phyloP scores from a whole-genome alignment of 345 rosid genomes.

The Pistacia atlantica region DNA sequence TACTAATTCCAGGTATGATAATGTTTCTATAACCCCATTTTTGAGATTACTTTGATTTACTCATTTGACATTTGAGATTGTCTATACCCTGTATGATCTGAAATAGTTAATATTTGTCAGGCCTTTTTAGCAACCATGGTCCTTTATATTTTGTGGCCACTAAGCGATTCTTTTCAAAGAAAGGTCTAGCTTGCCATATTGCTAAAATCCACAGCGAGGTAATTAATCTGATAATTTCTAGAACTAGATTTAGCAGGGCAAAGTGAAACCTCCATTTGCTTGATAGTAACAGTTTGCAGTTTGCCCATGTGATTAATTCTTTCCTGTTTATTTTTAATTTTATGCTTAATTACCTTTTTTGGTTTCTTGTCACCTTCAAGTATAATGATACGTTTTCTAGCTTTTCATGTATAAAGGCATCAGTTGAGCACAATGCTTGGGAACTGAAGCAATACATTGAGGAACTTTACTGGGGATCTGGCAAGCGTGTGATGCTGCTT shows the following conservation, averaged over 20 bases:
- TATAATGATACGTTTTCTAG: conserved; percentile 13
- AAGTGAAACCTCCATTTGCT: conserved; percentile 2
- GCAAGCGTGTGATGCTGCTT: conserved; percentile 67
- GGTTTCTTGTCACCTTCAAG: conserved; percentile 1
- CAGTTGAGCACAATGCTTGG: conserved; percentile 75
- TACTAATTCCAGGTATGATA: conserved; percentile 62
- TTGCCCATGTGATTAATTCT: not conserved
- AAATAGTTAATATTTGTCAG: conserved; percentile 32
- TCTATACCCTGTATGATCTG: not conserved
- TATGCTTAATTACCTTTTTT: not conserved
- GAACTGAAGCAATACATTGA: conserved; percentile 72
- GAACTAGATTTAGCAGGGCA: not conserved
- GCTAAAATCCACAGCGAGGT: conserved; percentile 81
- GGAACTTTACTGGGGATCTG: conserved; percentile 78
- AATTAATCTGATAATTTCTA: conserved; percentile 13
- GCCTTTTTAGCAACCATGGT: conserved; percentile 74
- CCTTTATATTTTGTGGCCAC: conserved; percentile 72
- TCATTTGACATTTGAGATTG: not conserved
- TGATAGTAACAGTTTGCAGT: not conserved
- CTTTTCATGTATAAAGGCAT: conserved; percentile 44
- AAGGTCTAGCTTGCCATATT: conserved; percentile 71
- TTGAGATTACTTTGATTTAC: not conserved
- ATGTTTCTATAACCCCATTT: not conserved
- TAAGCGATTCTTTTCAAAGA: conserved; percentile 63
- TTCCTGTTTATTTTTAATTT: not conserved